These are phyloP conservation scores for Ormosia emarginata DNA, from an alignment of 306 rosid species.

Conservation along the genomic window DNA sequence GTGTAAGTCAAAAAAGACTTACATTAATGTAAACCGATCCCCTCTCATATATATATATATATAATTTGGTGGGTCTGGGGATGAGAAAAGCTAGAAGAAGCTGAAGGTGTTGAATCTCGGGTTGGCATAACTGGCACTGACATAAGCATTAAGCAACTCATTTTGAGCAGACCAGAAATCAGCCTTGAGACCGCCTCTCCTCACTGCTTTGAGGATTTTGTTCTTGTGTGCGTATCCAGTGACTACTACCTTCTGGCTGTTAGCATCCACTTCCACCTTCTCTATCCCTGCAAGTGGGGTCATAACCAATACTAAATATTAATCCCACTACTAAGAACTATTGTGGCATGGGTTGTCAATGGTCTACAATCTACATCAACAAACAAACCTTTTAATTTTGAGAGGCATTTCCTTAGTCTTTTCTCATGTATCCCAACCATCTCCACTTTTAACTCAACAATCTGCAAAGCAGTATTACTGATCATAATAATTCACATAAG, in stretches of 20 bases:
- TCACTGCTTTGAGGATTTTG: constrained; percentile 60
- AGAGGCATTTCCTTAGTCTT: constrained; percentile 57
- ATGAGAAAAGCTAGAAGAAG: constrained; percentile 34
- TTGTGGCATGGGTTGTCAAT: neutral
- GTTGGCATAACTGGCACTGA: constrained; percentile 27
- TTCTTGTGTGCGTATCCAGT: constrained; percentile 55
- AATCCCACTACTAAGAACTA: neutral
- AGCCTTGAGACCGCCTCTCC: constrained; percentile 59
- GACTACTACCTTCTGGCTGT: constrained; percentile 56
- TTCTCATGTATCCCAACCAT: constrained; percentile 77
- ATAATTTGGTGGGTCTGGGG: neutral
- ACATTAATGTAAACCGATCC: too few species aligned
- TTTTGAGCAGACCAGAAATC: constrained; percentile 66
- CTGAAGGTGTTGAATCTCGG: constrained; percentile 39
- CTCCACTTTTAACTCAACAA: constrained; percentile 66
- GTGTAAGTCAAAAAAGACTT: too few species aligned
- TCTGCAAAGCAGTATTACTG: constrained; percentile 29
- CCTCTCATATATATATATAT: too few species aligned
- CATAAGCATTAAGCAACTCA: constrained; percentile 54
- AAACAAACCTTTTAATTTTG: constrained; percentile 48
- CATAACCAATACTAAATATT: neutral
- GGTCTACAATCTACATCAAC: neutral
- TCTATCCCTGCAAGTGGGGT: constrained; percentile 46
- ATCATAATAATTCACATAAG: neutral
- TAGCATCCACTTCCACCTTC: constrained; percentile 63